A percentile compares a stretch with the other conserved stretches of the same genome.
These are phyloP conservation scores for Penicillium paneum DNA, from an alignment of 2,329 filamentous ascomycete genomes.

Conservation along the genomic window DNA sequence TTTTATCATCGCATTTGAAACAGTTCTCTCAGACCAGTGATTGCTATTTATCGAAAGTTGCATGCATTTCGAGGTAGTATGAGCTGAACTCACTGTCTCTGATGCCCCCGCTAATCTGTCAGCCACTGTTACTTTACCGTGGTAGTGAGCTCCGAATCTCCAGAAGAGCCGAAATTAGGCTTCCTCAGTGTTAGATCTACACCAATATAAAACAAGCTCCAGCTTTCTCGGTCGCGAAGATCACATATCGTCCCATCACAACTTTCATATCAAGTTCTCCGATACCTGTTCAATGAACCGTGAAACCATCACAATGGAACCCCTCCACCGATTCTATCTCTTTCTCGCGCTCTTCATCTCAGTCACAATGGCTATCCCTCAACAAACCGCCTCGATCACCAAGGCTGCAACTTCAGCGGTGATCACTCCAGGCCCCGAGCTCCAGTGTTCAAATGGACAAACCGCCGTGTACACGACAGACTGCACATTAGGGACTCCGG, in stretches of 20 bases:
- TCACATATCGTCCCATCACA: not conserved
- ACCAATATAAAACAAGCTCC: not conserved
- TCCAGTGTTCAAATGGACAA: conserved; percentile 19
- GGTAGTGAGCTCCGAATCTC: not conserved
- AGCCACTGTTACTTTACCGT: not conserved
- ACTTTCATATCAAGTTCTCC: not conserved
- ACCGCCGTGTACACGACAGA: conserved; percentile 26
- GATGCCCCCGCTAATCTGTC: not conserved
- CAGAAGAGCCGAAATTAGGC: not conserved
- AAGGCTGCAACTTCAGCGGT: conserved; percentile 5
- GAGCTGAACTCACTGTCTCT: not conserved
- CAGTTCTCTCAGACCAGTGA: no score
- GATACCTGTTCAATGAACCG: not conserved
- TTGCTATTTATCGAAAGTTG: not conserved
- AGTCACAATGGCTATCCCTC: conserved; percentile 9
- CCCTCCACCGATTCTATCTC: not conserved
- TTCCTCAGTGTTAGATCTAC: not conserved
- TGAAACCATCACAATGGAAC: not conserved
- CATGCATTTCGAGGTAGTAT: conserved; percentile 7
- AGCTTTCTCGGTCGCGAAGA: not conserved
- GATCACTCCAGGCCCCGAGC: conserved; percentile 12
- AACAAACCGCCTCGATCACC: conserved; percentile 1
- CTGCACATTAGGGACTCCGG: conserved; percentile 25
- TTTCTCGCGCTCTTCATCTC: not conserved
- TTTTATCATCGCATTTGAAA: not conserved